These are phyloP conservation scores for Aphanocladium album DNA, from an alignment of 2,329 filamentous ascomycete species.

Conservation along the genomic window DNA sequence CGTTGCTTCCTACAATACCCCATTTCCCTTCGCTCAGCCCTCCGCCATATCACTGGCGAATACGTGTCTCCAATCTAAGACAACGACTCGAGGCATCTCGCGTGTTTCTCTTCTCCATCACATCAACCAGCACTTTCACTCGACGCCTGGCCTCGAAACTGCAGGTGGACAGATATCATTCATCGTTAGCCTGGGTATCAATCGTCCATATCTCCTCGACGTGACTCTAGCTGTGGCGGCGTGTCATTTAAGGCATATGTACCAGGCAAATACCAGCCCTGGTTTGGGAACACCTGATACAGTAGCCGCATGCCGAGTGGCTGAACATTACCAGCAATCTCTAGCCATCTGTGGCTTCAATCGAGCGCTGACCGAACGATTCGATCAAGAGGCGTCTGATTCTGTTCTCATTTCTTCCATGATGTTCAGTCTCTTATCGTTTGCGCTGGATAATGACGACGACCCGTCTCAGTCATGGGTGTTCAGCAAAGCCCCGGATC, in stretches of 20 bases:
- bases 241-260: constrained; percentile 19
- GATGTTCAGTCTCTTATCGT: constrained; percentile 21
- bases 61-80: neutral
- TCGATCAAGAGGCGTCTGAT: constrained; percentile 19
- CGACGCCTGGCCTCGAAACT: constrained; percentile 6
- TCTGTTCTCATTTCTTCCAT: constrained; percentile 21
- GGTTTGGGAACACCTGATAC: neutral
- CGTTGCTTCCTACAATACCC: constrained; percentile 1
- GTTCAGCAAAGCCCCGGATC: constrained; percentile 14
- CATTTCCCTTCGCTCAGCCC: constrained; percentile 11
- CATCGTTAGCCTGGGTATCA: constrained; percentile 14
- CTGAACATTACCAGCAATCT: constrained; percentile 21
- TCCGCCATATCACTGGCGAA: neutral
- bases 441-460: constrained; percentile 15
- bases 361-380: constrained; percentile 16
- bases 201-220: constrained; percentile 18
- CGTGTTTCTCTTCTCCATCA: constrained; percentile 16
- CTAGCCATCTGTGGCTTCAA: constrained; percentile 19
- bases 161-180: constrained; percentile 10
- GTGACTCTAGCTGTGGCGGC: constrained; percentile 22
- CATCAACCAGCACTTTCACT: constrained; percentile 13
- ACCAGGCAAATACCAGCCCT: constrained; percentile 4
- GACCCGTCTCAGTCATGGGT: constrained; percentile 19
- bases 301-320: constrained; percentile 13
- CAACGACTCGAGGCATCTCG: constrained; percentile 14